These are phyloP conservation scores for Penicillium turbatum DNA, from an alignment of 495 filamentous ascomycete genomes.

Conservation along the genomic window DNA sequence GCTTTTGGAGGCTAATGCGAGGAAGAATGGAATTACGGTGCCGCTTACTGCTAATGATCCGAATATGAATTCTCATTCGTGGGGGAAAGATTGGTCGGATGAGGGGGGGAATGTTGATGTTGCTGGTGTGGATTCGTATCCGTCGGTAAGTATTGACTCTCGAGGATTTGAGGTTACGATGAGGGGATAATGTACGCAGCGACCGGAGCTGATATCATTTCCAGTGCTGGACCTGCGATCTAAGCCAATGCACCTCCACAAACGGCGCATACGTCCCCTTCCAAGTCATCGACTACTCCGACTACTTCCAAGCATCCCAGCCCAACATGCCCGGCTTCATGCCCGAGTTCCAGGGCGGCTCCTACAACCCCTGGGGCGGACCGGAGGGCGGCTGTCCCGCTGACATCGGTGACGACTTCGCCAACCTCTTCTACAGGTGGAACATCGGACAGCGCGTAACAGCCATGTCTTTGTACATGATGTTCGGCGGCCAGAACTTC, in stretches of 20 bases:
- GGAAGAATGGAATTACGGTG: conserved; percentile 50
- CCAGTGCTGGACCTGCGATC: conserved; percentile 56
- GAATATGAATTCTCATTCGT: conserved; percentile 48
- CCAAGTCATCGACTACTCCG: conserved; percentile 47
- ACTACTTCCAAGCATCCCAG: conserved; percentile 51
- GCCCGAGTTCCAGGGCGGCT: conserved; percentile 62
- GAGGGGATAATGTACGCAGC: background rate
- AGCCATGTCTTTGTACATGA: conserved; percentile 53
- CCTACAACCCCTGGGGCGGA: conserved; percentile 58
- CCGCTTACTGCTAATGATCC: conserved; percentile 55
- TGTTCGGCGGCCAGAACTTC: conserved; percentile 60
- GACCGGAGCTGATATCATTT: background rate
- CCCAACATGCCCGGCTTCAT: conserved; percentile 54
- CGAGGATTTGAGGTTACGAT: background rate
- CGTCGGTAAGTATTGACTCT: conserved; percentile 31
- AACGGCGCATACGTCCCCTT: conserved; percentile 54
- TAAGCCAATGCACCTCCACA: conserved; percentile 51
- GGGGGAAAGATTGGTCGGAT: conserved; percentile 51
- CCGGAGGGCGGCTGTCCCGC: conserved; percentile 50
- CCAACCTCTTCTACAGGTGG: conserved; percentile 58
- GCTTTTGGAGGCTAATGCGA: conserved; percentile 45
- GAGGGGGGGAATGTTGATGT: conserved; percentile 55
- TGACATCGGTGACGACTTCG: conserved; percentile 46
- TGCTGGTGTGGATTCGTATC: conserved; percentile 55
- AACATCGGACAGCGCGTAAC: conserved; percentile 53